Conservation (phyloP, 768 basidiomycete species). For the Leccinellum luteum region DNA sequence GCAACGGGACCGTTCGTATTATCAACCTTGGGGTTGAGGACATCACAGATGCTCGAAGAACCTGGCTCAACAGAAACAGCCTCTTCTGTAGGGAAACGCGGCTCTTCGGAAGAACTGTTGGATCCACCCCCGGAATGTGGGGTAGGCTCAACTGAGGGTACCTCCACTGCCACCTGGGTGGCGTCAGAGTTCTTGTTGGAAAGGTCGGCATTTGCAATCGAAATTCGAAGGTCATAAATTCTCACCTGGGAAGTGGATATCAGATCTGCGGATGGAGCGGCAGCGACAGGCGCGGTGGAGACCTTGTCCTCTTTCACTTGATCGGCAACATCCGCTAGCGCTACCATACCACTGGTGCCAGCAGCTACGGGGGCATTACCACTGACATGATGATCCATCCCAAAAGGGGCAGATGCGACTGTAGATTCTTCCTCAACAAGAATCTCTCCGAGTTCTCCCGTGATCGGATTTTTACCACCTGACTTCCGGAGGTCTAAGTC, state of each 20-base stretch:
- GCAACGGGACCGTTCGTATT: background rate
- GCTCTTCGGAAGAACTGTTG: background rate
- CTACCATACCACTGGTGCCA: conserved; percentile 22
- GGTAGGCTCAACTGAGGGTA: conserved; percentile 17
- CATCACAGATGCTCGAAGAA: background rate
- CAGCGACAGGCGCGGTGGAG: background rate
- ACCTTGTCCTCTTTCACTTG: conserved; percentile 7
- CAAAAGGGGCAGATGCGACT: conserved; percentile 16
- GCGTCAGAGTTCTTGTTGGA: conserved; percentile 3
- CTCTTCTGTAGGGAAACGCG: conserved; percentile 6
- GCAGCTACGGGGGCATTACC: conserved; percentile 13
- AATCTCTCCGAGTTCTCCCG: conserved; percentile 74
- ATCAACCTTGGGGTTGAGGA: background rate
- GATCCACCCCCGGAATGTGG: conserved; percentile 6
- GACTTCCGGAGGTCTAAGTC: conserved; percentile 24
- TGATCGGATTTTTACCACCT: conserved; percentile 37
- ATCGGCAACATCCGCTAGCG: conserved; percentile 11
- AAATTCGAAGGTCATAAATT: background rate
- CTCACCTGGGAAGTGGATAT: conserved; percentile 12
- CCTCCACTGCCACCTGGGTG: conserved; percentile 1
- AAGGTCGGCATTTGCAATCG: conserved; percentile 4
- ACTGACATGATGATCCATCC: conserved; percentile 32
- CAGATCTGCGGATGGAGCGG: background rate
- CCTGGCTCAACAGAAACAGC: conserved; percentile 5
- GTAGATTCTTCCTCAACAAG: conserved; percentile 50